phyloP scores from a whole-genome alignment of 2,329 filamentous ascomycete species.

The Penicillium sp. region DNA sequence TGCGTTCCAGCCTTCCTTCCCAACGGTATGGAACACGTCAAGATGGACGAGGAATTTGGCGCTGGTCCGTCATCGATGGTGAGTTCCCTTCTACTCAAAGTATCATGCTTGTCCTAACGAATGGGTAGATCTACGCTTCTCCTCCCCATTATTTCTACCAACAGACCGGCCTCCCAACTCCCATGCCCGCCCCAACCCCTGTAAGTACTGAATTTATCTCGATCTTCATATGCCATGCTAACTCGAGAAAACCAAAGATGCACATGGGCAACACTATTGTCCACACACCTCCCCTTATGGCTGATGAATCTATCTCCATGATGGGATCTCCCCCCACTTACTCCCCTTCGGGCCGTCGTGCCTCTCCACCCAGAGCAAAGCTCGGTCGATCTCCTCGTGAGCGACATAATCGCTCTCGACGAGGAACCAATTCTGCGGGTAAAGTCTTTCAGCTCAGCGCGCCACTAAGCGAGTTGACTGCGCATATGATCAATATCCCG shows the following conservation, averaged over 20 bases:
- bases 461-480: slow-evolving; percentile 30
- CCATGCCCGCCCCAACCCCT: background rate
- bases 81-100: background rate
- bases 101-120: background rate
- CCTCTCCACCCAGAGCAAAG: background rate
- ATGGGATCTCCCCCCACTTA: background rate
- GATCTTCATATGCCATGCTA: background rate
- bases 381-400: background rate
- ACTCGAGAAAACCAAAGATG: background rate
- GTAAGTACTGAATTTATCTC: background rate
- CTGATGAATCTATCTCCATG: slow-evolving; percentile 1
- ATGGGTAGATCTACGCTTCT: background rate
- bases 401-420: slow-evolving; percentile 9
- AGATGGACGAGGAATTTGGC: background rate
- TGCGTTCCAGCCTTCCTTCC: background rate
- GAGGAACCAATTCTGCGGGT: slow-evolving; percentile 14
- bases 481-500: slow-evolving; percentile 50
- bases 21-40: background rate
- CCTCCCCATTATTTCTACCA: background rate
- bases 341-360: slow-evolving; percentile 3
- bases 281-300: background rate
- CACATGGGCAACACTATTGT: background rate
- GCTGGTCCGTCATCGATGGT: background rate
- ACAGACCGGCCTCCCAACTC: background rate
- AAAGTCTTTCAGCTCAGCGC: slow-evolving; percentile 12